Base-by-base conservation (phyloP, 2,329 filamentous ascomycete species). In the Nemania sp. region DNA sequence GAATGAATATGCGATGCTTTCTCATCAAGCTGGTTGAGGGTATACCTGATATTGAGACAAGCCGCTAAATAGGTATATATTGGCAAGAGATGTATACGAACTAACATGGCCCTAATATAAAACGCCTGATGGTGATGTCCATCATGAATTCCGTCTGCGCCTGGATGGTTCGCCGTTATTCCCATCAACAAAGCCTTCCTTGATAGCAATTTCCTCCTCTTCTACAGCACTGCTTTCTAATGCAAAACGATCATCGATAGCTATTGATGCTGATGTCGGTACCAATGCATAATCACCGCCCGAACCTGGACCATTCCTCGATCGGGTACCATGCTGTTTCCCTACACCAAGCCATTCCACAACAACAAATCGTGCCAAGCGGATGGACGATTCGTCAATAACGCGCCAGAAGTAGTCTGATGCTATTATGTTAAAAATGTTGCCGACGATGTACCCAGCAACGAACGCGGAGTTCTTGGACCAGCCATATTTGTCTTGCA, bases 391-490 rank as follows among this genome's bases (percentile, higher is more conserved):
- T 28, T 56, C 53, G 49, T 56, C 53, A 20, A 56, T 49, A 36
- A 56, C 49, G 39, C 53, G 53, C 53, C 53, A 56, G 12, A 56
- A 56, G 44, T 56, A 56, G 49, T 56, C 53, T 6, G 53, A 39
- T 36, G 53, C 49, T 40, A 56, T 3, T 43, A 56, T 37, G 44
- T 56, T 56, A 14, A 56, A 56, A 17, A 56, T 45, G 37, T 56
- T 56, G 43, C 53, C 53, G 36, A 56, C 40, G 9, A 56, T 45
- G 45, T 56, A 56, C 17, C 24, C 53, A 34, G n/a, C 33, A 44
- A n/a, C 24, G 45, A 56, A 56, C 43, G 53, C 53, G n/a, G 53
- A 44, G 43, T 33, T 53, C 41, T 56, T 49, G 31, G 53, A 52
- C 43, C 44, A 56, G 49, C 53, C 49, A 36, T 53, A 41, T 49